Conservation (phyloP, 768 basidiomycete genomes). For the Flagelloscypha sp. region DNA sequence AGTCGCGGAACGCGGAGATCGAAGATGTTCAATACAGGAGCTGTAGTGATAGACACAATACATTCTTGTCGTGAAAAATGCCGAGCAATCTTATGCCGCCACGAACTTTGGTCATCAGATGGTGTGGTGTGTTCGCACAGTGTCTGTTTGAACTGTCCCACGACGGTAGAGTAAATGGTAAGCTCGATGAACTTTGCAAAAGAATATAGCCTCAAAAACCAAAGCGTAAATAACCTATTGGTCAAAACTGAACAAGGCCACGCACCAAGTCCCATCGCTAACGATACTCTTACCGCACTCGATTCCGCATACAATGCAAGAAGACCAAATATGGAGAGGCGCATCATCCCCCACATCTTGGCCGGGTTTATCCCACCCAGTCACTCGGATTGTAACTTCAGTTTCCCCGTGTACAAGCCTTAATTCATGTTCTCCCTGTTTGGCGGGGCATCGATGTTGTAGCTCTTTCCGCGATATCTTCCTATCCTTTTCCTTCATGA, state of each 20-base stretch:
- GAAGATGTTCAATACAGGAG: constrained; percentile 45
- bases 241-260: constrained; percentile 9
- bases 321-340: constrained; percentile 36
- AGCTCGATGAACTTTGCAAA: constrained; percentile 54
- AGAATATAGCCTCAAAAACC: constrained; percentile 35
- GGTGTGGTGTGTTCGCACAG: constrained; percentile 43
- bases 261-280: constrained; percentile 47
- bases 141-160: constrained; percentile 25
- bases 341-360: constrained; percentile 8
- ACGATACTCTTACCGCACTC: constrained; percentile 26
- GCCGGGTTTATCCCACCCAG: constrained; percentile 7
- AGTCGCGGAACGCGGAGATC: constrained; percentile 54
- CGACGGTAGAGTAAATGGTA: constrained; percentile 34
- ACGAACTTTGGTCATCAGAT: not conserved
- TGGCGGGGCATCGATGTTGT: constrained; percentile 13
- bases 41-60: constrained; percentile 37
- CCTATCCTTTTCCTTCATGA: constrained; percentile 7
- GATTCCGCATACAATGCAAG: constrained; percentile 40
- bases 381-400: constrained; percentile 11
- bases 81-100: constrained; percentile 24
- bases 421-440: constrained; percentile 24
- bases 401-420: constrained; percentile 28
- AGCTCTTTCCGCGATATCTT: constrained; percentile 6
- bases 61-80: constrained; percentile 30
- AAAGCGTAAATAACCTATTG: not conserved